These are phyloP conservation scores for Ilex asprella DNA, from an alignment of 257 asterid genomes.

Conservation along the genomic window DNA sequence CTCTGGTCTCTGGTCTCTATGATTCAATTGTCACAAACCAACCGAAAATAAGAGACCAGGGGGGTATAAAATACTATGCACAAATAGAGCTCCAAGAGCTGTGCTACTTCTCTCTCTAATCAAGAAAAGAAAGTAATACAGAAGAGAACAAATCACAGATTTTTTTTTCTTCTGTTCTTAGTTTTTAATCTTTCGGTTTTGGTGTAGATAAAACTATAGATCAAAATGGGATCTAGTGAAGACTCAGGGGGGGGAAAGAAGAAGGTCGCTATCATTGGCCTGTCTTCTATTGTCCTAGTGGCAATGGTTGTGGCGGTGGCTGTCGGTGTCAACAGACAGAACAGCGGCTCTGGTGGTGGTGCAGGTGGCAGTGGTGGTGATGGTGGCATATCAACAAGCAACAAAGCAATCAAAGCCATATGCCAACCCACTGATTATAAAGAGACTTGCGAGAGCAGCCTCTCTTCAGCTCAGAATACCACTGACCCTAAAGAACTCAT, in stretches of 20 bases:
- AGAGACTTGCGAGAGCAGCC: conserved; percentile 38
- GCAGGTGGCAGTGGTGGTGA: not conserved
- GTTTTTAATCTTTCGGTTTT: too few species aligned
- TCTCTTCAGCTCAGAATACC: conserved; percentile 32
- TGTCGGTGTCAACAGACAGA: conserved; percentile 11
- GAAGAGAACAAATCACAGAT: not conserved
- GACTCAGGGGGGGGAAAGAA: conserved; percentile 15
- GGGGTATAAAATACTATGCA: conserved; percentile 11
- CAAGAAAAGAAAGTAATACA: not conserved
- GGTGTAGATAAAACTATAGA: not conserved
- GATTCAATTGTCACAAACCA: too few species aligned
- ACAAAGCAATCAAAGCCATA: conserved; percentile 39
- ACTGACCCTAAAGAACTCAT: conserved; percentile 44
- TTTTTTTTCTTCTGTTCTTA: too few species aligned
- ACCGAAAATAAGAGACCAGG: conserved; percentile 6
- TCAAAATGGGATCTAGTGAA: conserved; percentile 24
- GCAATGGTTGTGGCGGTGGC: conserved; percentile 47
- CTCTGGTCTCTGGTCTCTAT: too few species aligned
- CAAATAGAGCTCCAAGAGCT: conserved; percentile 11
- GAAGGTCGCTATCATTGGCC: conserved; percentile 28
- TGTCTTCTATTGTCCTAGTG: conserved; percentile 47
- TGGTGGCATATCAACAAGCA: conserved; percentile 19
- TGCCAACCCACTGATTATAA: conserved; percentile 55
- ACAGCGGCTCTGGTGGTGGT: conserved; percentile 2
- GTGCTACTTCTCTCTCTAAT: not conserved